Conservation (phyloP, 805 yeast genomes). For the Starmerella riodocensis region DNA sequence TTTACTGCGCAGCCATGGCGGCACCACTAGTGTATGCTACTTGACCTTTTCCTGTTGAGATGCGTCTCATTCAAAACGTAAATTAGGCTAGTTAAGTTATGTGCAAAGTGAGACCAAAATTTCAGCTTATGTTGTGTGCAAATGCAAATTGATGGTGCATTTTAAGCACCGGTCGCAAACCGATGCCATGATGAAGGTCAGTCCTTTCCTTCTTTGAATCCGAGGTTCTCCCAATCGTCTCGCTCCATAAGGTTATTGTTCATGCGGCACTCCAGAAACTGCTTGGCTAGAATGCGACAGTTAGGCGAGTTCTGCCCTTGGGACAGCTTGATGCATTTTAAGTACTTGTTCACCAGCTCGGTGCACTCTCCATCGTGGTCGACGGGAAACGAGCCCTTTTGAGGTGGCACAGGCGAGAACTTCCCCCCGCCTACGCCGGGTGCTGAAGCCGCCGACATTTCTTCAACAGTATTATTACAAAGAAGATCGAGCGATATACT, state of each 20-base stretch:
- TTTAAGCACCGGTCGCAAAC: too few species aligned
- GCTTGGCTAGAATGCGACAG: constrained; percentile 72
- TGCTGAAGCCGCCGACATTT: constrained; percentile 26
- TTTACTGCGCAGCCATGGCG: too few species aligned
- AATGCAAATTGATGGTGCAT: too few species aligned
- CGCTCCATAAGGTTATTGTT: constrained; percentile 51
- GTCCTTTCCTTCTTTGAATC: constrained; percentile 24
- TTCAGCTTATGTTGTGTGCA: not conserved
- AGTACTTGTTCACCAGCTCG: constrained; percentile 56
- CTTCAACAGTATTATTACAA: too few species aligned
- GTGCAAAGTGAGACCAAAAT: too few species aligned
- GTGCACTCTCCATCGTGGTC: constrained; percentile 83
- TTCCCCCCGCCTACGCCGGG: constrained; percentile 23
- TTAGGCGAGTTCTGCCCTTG: constrained; percentile 80
- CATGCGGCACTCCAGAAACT: constrained; percentile 79
- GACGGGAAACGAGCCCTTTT: constrained; percentile 88
- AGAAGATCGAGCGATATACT: not conserved
- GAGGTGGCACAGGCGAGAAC: constrained; percentile 74
- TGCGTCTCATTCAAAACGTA: too few species aligned
- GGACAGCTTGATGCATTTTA: constrained; percentile 65
- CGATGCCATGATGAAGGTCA: not conserved
- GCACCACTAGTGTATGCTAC: too few species aligned
- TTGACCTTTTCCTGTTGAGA: too few species aligned
- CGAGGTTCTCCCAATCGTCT: constrained; percentile 49
- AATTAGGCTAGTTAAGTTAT: too few species aligned